phyloP scores from a whole-genome alignment of 768 basidiomycete genomes.

The Mycena leptocephala region DNA sequence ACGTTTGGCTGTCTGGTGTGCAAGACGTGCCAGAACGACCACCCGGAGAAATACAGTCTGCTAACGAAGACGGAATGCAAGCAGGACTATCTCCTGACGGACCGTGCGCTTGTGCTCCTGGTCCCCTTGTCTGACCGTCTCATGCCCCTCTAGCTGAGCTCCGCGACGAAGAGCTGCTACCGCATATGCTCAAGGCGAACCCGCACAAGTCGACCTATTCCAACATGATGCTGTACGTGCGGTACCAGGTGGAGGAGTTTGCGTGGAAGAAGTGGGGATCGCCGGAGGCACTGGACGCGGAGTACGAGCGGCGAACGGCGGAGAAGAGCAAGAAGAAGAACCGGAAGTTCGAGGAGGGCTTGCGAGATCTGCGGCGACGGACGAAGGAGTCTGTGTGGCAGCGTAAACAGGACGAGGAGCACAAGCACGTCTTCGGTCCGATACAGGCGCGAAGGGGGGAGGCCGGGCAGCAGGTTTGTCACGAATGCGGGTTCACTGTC shows the following conservation, averaged over 20 bases:
- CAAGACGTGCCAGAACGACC: slow-evolving; percentile 90
- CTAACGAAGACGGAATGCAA: slow-evolving; percentile 99
- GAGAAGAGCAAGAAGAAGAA: slow-evolving; percentile 94
- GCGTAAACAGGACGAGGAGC: slow-evolving; percentile 87
- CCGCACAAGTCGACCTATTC: slow-evolving; percentile 96
- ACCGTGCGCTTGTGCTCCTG: slow-evolving; percentile 68
- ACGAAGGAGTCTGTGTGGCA: slow-evolving; percentile 95
- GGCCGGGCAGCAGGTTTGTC: slow-evolving; percentile 81
- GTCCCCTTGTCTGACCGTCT: slow-evolving; percentile 18
- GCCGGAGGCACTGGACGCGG: slow-evolving; percentile 90
- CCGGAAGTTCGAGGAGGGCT: slow-evolving; percentile 94
- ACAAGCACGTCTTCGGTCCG: slow-evolving; percentile 86
- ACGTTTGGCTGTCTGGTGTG: slow-evolving; percentile 92
- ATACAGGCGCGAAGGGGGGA: slow-evolving; percentile 71
- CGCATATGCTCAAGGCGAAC: slow-evolving; percentile 95
- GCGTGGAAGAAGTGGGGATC: slow-evolving; percentile 99
- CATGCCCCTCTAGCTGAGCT: slow-evolving; percentile 80
- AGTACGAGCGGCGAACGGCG: slow-evolving; percentile 83
- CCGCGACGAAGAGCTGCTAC: slow-evolving; percentile 91
- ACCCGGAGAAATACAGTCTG: slow-evolving; percentile 94
- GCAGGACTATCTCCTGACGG: slow-evolving; percentile 94
- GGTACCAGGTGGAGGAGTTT: slow-evolving; percentile 95
- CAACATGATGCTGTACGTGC: slow-evolving; percentile 99
- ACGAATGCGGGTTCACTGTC: slow-evolving; percentile 92
- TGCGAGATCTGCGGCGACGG: slow-evolving; percentile 86